Evolutionary conservation across 805 yeast genomes (phyloP), one percentile per base, ranked within the genome.

Genomic region (Wickerhamomyces xylosicus): DNA sequence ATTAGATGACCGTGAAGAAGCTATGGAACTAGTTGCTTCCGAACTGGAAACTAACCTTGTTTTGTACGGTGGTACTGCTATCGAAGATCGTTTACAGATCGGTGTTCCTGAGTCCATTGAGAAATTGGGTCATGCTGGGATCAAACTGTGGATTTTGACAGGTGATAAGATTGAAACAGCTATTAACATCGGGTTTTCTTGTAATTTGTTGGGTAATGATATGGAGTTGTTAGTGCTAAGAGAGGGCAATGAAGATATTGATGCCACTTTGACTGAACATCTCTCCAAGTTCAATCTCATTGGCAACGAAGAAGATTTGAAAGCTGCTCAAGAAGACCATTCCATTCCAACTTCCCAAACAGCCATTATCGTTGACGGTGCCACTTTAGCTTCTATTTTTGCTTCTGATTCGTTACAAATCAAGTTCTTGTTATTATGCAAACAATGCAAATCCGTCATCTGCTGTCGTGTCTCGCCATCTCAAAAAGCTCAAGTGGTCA

Each of bases 131-230:
- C 67, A 75, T 46, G 92, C 92, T 7, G 92, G 94, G 56, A 79
- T 84, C 40, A 84, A 84, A 57, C 62, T 84, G 38, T 84, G 94
- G 94, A 92, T 84, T 35, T 64, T 84, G 37, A 84, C 94, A 3
- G 94, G 94, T 62, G 94, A 84, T 58, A 83, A 81, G 58, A 85
- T 84, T n/a, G 94, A 84, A 59, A 84, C 94, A 22, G 94, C 92
- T 10, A 83, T 84, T 49, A 84, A 84, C 52, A 84, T 84, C 64
- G 94, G 92, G 4, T 84, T 84, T 54, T 80, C 89, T 2, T 84
- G 94, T 70, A 84, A 84, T 51, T 62, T 84, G 40, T 64, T 84
- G 40, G 80, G 79, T 39, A 79, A 71, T 46, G 84, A 80, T 35
- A 83, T 84, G 94, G 80, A 84, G 48, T 61, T 84, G 19, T 57